Percentiles rank a stretch among this genome's conserved stretches.
These are phyloP conservation scores for Diaporthe nobilis DNA, from an alignment of 2,329 filamentous ascomycete genomes.

Conservation along the genomic window DNA sequence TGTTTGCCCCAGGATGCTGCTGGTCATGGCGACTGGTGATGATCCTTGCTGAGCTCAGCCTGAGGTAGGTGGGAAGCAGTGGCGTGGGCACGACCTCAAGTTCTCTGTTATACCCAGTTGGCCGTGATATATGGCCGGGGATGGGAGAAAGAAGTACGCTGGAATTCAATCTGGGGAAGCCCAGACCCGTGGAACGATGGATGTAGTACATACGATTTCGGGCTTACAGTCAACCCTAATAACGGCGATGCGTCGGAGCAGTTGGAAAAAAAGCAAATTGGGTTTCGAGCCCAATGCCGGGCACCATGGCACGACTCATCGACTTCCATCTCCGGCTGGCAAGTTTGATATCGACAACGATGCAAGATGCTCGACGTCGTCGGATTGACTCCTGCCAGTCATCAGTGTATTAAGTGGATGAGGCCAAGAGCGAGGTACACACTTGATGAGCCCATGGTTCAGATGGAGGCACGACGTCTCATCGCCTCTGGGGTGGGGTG, in stretches of 20 bases:
- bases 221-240: neutral
- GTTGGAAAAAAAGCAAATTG: slow-evolving; percentile 19
- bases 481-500: slow-evolving; percentile 29
- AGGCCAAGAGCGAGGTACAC: neutral
- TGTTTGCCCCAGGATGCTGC: neutral
- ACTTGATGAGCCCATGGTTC: slow-evolving; percentile 6
- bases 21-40: neutral
- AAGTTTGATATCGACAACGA: slow-evolving; percentile 9
- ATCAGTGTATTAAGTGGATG: neutral
- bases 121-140: neutral
- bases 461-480: slow-evolving; percentile 33
- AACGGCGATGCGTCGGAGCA: slow-evolving; percentile 16
- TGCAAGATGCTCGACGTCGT: neutral
- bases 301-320: slow-evolving; percentile 3
- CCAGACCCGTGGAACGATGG: neutral
- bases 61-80: neutral
- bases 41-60: slow-evolving; percentile 32
- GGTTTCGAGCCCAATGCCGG: slow-evolving; percentile 21
- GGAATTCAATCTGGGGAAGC: slow-evolving; percentile 1
- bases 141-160: neutral
- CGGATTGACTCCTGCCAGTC: neutral
- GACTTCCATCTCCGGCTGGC: slow-evolving; percentile 1
- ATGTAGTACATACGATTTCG: neutral
- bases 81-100: neutral
- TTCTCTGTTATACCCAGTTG: neutral